phyloP scores from a whole-genome alignment of 805 yeast species.

The Barnettozyma californica region DNA sequence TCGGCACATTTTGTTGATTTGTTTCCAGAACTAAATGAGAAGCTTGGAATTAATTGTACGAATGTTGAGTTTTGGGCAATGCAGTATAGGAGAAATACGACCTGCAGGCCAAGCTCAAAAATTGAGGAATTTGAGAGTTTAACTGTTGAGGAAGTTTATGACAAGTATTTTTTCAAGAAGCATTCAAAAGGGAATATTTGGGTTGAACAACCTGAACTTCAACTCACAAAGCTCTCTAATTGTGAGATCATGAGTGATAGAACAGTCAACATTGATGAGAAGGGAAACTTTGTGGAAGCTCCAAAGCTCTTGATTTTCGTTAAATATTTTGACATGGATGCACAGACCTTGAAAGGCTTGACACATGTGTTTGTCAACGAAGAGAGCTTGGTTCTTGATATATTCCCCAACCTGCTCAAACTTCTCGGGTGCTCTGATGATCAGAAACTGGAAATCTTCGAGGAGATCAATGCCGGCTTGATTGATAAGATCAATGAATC shows the following conservation, averaged over 20 bases:
- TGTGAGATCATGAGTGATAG: slow-evolving; percentile 5
- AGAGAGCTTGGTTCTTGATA: slow-evolving; percentile 37
- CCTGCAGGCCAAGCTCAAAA: slow-evolving; percentile 55
- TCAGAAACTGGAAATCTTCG: slow-evolving; percentile 39
- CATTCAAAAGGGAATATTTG: slow-evolving; percentile 51
- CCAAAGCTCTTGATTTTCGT: slow-evolving; percentile 39
- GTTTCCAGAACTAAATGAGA: slow-evolving; percentile 42
- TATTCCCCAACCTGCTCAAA: slow-evolving; percentile 37
- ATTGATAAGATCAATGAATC: slow-evolving; percentile 36
- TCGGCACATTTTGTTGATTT: slow-evolving; percentile 48
- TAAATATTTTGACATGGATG: slow-evolving; percentile 58
- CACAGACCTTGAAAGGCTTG: slow-evolving; percentile 57
- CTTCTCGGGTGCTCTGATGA: slow-evolving; percentile 35
- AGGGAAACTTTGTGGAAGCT: slow-evolving; percentile 18
- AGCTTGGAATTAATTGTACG: slow-evolving; percentile 32
- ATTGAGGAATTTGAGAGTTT: slow-evolving; percentile 29
- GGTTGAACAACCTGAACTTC: slow-evolving; percentile 51
- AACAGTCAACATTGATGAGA: slow-evolving; percentile 12
- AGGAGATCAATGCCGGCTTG: slow-evolving; percentile 55
- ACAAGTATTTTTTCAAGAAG: slow-evolving; percentile 40
- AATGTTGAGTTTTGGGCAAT: slow-evolving; percentile 58
- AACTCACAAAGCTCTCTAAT: slow-evolving; percentile 20
- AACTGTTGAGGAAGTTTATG: slow-evolving; percentile 49
- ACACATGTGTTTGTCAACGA: slow-evolving; percentile 51
- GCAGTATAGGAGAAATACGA: slow-evolving; percentile 63